phyloP scores from a whole-genome alignment of 1,284 basidiomycete species.

The Fistulina hepatica region DNA sequence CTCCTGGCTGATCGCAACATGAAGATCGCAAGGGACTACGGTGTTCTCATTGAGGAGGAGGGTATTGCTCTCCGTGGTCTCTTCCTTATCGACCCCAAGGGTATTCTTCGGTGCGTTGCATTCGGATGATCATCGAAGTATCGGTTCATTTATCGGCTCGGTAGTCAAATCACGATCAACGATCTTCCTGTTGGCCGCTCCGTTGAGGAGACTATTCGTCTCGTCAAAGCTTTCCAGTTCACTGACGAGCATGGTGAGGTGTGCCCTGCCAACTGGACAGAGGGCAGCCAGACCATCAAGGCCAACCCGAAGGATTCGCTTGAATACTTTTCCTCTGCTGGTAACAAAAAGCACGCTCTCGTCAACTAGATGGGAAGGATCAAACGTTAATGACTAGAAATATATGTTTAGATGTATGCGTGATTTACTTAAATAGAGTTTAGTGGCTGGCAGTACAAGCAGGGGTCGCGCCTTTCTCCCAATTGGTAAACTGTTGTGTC shows the following conservation, averaged over 20 bases:
- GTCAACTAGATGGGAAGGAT: no score
- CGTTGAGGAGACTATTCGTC: slow-evolving; percentile 81
- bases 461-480: no score
- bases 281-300: slow-evolving; percentile 69
- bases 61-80: slow-evolving; percentile 79
- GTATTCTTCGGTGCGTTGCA: slow-evolving; percentile 48
- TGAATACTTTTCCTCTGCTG: slow-evolving; percentile 57
- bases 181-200: slow-evolving; percentile 86
- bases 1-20: slow-evolving; percentile 64
- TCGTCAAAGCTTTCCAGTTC: slow-evolving; percentile 88
- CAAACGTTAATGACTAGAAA: no score
- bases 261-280: slow-evolving; percentile 82
- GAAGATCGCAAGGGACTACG: slow-evolving; percentile 67
- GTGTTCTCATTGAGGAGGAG: slow-evolving; percentile 76
- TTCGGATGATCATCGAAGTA: not conserved
- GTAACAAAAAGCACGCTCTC: no score
- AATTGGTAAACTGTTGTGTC: no score
- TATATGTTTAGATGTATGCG: no score
- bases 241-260: slow-evolving; percentile 82
- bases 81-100: slow-evolving; percentile 87
- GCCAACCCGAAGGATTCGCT: slow-evolving; percentile 59
- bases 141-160: slow-evolving; percentile 3
- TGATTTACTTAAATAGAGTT: no score
- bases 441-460: no score
- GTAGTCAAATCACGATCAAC: slow-evolving; percentile 75